phyloP scores from a whole-genome alignment of 371 early-diverging fungal genomes.

The Mortierella sp. region DNA sequence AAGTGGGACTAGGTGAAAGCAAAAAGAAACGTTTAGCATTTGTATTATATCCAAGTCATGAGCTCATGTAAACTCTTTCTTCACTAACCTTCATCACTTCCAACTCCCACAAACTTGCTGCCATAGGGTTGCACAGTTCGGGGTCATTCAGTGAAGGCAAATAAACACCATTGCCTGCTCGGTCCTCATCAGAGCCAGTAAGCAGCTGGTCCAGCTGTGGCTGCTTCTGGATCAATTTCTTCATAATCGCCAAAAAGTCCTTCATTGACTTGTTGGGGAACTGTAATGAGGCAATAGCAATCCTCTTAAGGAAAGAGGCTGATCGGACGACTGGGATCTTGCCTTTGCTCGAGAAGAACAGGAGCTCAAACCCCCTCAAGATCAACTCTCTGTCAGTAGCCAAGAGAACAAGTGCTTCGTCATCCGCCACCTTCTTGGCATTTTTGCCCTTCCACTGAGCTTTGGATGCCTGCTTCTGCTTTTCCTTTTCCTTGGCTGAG shows the following conservation, averaged over 20 bases:
- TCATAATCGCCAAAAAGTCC: slow-evolving; percentile 60
- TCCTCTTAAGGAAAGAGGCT: slow-evolving; percentile 75
- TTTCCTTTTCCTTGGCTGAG: slow-evolving; percentile 47
- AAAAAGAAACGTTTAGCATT: not conserved
- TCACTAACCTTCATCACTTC: slow-evolving; percentile 75
- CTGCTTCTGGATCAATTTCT: slow-evolving; percentile 65
- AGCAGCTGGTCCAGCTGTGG: slow-evolving; percentile 85
- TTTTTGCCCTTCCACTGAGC: slow-evolving; percentile 38
- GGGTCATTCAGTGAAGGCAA: slow-evolving; percentile 88
- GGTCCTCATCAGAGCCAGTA: slow-evolving; percentile 86
- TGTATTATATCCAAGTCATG: no score
- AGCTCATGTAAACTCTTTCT: not conserved
- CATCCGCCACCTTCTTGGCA: slow-evolving; percentile 25
- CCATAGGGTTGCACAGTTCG: slow-evolving; percentile 94
- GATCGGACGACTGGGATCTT: slow-evolving; percentile 80
- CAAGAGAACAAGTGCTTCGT: slow-evolving; percentile 47
- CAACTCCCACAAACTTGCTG: slow-evolving; percentile 89
- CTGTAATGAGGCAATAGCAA: slow-evolving; percentile 66
- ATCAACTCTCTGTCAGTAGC: slow-evolving; percentile 82
- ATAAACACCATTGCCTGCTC: slow-evolving; percentile 84
- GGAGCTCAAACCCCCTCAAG: slow-evolving; percentile 81
- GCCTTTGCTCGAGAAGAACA: slow-evolving; percentile 83
- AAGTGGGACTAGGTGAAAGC: slow-evolving; percentile 72
- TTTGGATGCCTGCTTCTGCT: slow-evolving; percentile 42
- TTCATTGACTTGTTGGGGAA: slow-evolving; percentile 73